Base-by-base conservation (phyloP, 345 rosid genomes). In the Brassica incana region DNA sequence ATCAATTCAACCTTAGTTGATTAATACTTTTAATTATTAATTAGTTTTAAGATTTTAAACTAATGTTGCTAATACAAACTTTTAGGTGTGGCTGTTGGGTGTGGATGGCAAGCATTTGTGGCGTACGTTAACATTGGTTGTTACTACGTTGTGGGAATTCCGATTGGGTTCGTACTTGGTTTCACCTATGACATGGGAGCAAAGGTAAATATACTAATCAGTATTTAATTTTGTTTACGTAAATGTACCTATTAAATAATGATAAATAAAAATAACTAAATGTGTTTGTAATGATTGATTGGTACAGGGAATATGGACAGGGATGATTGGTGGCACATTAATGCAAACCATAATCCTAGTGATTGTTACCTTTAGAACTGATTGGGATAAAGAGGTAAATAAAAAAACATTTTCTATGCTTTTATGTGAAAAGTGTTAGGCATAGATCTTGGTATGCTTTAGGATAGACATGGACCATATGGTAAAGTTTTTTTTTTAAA, bases 51-150 rank as follows among this genome's bases (percentile, higher is more conserved):
- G 25, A 56, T 16, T 56, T 16, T 56, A 16, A 61, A 45, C 52
- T 2, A 4, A 6, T 11, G 29, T 2, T 30, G 8, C 5, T 29
- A 0, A 27, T 27, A 32, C 40, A 30, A n/a, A 64, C 9, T 2
- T 6, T 6, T 64, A 77, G 95, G 97, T 20, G 97, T 90, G 59
- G 95, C 92, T 35, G 94, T 89, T 16, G 97, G 94, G 1, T 89
- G 94, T 61, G 94, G 95, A 79, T 90, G 97, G 96, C 94, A 92
- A 82, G 91, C 95, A 12, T 85, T 90, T 84, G 94, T 93, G 12
- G 97, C 97, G 4, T 92, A 87, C 27, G 92, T 92, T 0, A 92
- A 91, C 54, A 84, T 91, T 4, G 97, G 90, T n/a, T 91, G 96
- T 65, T 93, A 90, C 77, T 89, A 89, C 80, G 1, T 89, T 10